These are phyloP conservation scores for Tolypocladium paradoxum DNA, from an alignment of 2,329 filamentous ascomycete genomes.

Conservation along the genomic window DNA sequence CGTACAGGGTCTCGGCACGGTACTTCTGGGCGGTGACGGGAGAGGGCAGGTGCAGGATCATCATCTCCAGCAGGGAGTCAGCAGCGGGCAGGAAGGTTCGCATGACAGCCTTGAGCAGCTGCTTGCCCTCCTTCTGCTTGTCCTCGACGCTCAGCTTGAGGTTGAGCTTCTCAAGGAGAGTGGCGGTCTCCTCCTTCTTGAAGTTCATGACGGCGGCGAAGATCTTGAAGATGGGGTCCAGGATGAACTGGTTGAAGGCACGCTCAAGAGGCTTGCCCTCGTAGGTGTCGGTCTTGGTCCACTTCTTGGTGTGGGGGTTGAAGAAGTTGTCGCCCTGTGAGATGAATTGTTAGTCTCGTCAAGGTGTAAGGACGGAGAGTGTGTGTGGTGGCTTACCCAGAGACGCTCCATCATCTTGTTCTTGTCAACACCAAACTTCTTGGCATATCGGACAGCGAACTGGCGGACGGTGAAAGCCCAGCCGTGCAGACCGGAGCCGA, in stretches of 20 bases:
- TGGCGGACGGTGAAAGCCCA: conserved; percentile 99
- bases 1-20: conserved; percentile 97
- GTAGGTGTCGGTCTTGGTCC: conserved; percentile 76
- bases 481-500: conserved; percentile 98
- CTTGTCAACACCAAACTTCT: conserved; percentile 99
- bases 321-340: conserved; percentile 88
- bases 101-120: conserved; percentile 96
- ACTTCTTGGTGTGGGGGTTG: conserved; percentile 99
- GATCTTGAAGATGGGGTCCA: conserved; percentile 99
- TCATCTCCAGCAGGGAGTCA: conserved; percentile 98
- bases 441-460: conserved; percentile 91
- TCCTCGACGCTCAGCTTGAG: conserved; percentile 85
- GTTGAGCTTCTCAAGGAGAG: conserved; percentile 81
- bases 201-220: conserved; percentile 95
- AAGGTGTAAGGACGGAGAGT: not conserved
- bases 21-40: conserved; percentile 93
- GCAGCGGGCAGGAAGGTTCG: conserved; percentile 97
- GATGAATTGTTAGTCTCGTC: conserved; percentile 4
- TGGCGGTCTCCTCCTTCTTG: conserved; percentile 85
- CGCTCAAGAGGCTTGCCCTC: conserved; percentile 89
- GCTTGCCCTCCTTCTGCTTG: conserved; percentile 92
- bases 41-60: conserved; percentile 98
- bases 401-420: conserved; percentile 99
- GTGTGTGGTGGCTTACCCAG: conserved; percentile 52
- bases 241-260: conserved; percentile 99